Evolutionary conservation across 169 alveolate genomes (phyloP).

Genomic region (Eimeria mitis): DNA sequence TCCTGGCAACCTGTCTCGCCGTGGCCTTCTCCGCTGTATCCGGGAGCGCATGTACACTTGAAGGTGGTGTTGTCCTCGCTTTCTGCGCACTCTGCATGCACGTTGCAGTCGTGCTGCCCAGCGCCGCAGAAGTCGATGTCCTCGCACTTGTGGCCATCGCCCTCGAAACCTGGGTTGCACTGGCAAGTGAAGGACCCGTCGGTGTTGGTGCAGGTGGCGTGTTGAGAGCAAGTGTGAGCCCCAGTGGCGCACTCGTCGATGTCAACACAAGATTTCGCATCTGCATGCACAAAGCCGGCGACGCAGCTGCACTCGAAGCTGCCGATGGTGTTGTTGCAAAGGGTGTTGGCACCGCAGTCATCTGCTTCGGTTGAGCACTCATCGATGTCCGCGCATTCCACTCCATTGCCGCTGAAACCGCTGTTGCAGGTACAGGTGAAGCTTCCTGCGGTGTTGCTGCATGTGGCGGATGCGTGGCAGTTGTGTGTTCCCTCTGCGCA

Average conservation of each 20-base stretch:
- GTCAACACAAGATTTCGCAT: constrained; percentile 80
- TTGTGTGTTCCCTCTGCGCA: constrained; percentile 81
- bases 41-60: constrained; percentile 84
- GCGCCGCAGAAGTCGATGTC: constrained; percentile 59
- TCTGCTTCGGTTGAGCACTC: constrained; percentile 84
- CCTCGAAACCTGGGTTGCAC: constrained; percentile 85
- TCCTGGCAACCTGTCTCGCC: constrained; percentile 68
- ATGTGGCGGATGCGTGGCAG: constrained; percentile 83
- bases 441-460: constrained; percentile 83
- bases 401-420: constrained; percentile 83
- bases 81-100: constrained; percentile 82
- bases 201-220: constrained; percentile 85
- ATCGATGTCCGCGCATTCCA: constrained; percentile 84
- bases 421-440: constrained; percentile 83
- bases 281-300: constrained; percentile 69
- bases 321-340: constrained; percentile 86
- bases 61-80: constrained; percentile 83
- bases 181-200: constrained; percentile 84
- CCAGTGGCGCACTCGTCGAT: constrained; percentile 86
- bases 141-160: constrained; percentile 84
- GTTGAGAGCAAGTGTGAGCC: constrained; percentile 42
- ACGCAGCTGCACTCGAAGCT: constrained; percentile 85
- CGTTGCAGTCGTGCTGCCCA: constrained; percentile 82
- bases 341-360: constrained; percentile 79
- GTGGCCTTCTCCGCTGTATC: constrained; percentile 80